Evolutionary conservation across 148 eudicot species (phyloP), one percentile per base, ranked within the genome.

Genomic region (Cornus suecica): DNA sequence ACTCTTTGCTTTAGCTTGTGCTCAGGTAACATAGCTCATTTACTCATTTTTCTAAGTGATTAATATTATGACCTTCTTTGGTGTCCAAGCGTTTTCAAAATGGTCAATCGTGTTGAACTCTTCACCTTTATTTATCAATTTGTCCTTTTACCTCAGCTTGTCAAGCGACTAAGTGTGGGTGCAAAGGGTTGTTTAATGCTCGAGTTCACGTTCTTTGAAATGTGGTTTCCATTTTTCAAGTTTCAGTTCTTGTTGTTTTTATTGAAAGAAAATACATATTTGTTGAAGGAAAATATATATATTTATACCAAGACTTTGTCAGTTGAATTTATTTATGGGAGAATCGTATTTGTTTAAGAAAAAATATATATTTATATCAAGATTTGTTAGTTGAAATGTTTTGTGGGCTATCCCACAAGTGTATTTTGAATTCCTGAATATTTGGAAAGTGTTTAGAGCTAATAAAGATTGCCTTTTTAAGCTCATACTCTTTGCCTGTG

Each of bases 1-100:
- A 69, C 96, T 92, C 67, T 94, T 94, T 86, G 83, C 97, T 68
- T 79, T 94, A 74, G 88, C 99, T 72, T 92, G 85, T 81, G 99
- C 99, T 5, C 99, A 94, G 99, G 99, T 94, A 83, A 54, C 64
- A 18, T 45, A 29, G 45, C 37, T 8, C 30, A 20, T 75, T 61
- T 58, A 54, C 72, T n/a, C 71, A 54, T 66, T 67, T 30, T 41
- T 66, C 54, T 24, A 72, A 11, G 23, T 72, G 24, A 48, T 23
- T 52, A 27, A 18, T 48, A 48, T 48, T 37, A 16, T 48, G 54
- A 48, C 20, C 54, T 48, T 13, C 13, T 48, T 48, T 16, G 54
- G 15, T 13, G 54, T 48, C 4, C 18, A 48, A 48, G 20, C 13
- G 20, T 48, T 3, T 48, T 48, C 18, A 16, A 16, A 48, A 48